Base-by-base conservation (phyloP, 2,329 filamentous ascomycete species). In the Teratosphaeria zuluensis region DNA sequence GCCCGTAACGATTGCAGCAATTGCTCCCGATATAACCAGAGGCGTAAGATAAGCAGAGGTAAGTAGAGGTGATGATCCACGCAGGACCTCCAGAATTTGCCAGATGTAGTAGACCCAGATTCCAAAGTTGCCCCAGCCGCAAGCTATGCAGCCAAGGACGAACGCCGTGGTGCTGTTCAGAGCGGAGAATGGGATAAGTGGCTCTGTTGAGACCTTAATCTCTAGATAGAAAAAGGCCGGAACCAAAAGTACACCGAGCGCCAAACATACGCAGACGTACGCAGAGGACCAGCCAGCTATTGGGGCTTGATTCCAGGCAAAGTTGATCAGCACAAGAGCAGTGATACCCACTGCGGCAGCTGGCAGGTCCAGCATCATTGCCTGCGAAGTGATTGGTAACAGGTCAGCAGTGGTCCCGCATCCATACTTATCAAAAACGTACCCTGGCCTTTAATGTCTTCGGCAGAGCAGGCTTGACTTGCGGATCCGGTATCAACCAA, bases 301-400 rank as follows among this genome's bases (percentile, higher is more conserved):
- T 0, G 82, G 79, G 0, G 81, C 84, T 66, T 88, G 84, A 59
- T 85, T 87, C 82, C 83, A 87, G 0, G 84, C 81, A 64, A 88
- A 82, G 67, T 86, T 87, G 71, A 88, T 78, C 19, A 88, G 74
- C 0, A 86, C 75, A 28, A 88, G 73, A 0, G 79, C 79, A 0
- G 75, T 73, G 19, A 87, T 76, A 1, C 84, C 84, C 3, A 75
- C 71, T 3, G 73, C 59, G 5, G 75, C 75, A 11, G 80, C 81
- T 5, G 76, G 64, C 21, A 76, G 62, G 58, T 81, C 78, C 4
- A 79, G 66, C n/a, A 42, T 28, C 24, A 28, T 28, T 28, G 24
- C 24, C 24, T 28, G 24, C 2, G 4, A 4, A 28, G 24, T 28
- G 24, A 28, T 28, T n/a, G n/a, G n/a, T n/a, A n/a, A 28, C 24